Evolutionary conservation across 2,329 filamentous ascomycete species (phyloP).

Genomic region (Graphilbum ipis-grandicollis): DNA sequence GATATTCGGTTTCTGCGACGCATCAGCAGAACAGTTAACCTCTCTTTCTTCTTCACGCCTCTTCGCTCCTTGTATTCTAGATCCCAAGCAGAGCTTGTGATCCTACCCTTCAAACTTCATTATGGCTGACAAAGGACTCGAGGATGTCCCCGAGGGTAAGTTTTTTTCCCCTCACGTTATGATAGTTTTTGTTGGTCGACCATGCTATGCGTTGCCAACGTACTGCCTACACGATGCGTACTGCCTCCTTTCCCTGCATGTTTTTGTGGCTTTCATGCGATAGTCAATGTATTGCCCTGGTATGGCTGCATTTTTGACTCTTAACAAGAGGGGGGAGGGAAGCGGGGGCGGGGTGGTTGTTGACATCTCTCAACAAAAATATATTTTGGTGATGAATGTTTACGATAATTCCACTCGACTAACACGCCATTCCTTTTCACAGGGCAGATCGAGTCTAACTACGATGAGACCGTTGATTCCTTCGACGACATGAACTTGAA

Average conservation of each 20-base stretch:
- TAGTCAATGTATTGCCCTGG: too few relatives aligned
- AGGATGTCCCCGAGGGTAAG: slow-evolving; percentile 92
- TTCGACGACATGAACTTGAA: slow-evolving; percentile 98
- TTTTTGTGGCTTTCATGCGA: too few relatives aligned
- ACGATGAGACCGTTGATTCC: slow-evolving; percentile 98
- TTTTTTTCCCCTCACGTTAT: slow-evolving; percentile 12
- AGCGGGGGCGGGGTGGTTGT: too few relatives aligned
- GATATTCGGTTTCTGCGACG: slow-evolving; percentile 9
- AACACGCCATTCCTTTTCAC: slow-evolving; percentile 12
- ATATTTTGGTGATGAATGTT: too few relatives aligned
- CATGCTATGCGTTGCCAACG: slow-evolving; percentile 4
- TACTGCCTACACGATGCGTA: too few relatives aligned
- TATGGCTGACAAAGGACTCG: slow-evolving; percentile 99
- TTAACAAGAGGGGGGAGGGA: too few relatives aligned
- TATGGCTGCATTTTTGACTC: too few relatives aligned
- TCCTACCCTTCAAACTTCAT: slow-evolving; percentile 59
- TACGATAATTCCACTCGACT: too few relatives aligned
- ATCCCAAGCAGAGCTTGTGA: slow-evolving; percentile 67
- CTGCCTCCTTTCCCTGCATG: too few relatives aligned
- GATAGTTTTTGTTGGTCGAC: too few relatives aligned
- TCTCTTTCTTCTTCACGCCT: slow-evolving; percentile 14
- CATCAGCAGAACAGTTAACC: neutral
- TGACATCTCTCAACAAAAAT: too few relatives aligned
- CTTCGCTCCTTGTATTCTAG: slow-evolving; percentile 27
- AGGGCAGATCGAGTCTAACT: slow-evolving; percentile 99